Evolutionary conservation across 1,139 yeast species (phyloP).

Genomic region (Trichomonascaceae sp.): DNA sequence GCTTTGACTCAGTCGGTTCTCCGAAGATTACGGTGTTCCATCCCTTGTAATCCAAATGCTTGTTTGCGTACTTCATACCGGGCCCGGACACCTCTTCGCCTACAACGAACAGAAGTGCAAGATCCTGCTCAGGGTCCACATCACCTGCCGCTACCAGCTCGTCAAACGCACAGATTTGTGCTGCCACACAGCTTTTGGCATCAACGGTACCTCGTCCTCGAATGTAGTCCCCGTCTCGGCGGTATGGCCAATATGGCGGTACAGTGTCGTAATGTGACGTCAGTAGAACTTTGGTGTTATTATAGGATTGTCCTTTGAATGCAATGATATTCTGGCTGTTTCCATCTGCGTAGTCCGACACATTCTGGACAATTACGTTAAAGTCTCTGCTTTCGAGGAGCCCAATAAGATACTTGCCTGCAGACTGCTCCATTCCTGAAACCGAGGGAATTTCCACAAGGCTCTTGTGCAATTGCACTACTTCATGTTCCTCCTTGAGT

Average conservation of each 20-base stretch:
- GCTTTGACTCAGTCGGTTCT: constrained; percentile 59
- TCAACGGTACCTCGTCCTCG: constrained; percentile 58
- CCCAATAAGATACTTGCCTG: constrained; percentile 24
- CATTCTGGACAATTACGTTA: constrained; percentile 36
- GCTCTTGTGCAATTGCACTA: constrained; percentile 24
- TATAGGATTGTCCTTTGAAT: constrained; percentile 32
- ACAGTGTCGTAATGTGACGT: constrained; percentile 65
- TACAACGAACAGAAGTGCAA: constrained; percentile 48
- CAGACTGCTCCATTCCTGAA: constrained; percentile 19
- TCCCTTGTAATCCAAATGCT: constrained; percentile 27
- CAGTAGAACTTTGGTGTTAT: constrained; percentile 38
- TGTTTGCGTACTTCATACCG: constrained; percentile 41
- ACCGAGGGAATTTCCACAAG: constrained; percentile 30
- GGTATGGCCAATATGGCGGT: constrained; percentile 50
- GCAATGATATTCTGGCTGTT: constrained; percentile 41
- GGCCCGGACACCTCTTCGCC: constrained; percentile 55
- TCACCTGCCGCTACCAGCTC: constrained; percentile 30
- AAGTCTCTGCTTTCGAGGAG: constrained; percentile 34
- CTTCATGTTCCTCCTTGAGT: not conserved
- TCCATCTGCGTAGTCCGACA: no score
- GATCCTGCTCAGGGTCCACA: constrained; percentile 40
- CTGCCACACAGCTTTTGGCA: constrained; percentile 56
- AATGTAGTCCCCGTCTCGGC: constrained; percentile 35
- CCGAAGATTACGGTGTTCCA: constrained; percentile 61
- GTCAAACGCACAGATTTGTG: constrained; percentile 42